Conservation (phyloP, 78 protist species). For the Speleostelium caveatum region DNA sequence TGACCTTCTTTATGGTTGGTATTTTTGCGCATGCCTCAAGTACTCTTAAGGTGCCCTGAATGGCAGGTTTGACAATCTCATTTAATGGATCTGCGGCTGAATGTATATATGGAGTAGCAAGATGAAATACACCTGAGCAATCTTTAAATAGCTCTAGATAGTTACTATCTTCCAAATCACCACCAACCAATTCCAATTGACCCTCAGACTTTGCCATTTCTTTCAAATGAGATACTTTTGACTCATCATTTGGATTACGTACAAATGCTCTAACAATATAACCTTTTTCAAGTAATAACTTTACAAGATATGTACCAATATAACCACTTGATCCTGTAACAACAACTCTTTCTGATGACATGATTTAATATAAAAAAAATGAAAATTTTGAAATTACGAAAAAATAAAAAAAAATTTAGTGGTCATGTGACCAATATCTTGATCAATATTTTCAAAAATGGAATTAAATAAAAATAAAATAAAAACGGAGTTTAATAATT, state of each 20-base stretch:
- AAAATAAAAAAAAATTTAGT: no score
- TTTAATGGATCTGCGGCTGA: neutral
- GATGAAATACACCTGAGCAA: slow-evolving; percentile 1
- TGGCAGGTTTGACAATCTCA: slow-evolving; percentile 34
- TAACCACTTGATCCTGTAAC: slow-evolving; percentile 56
- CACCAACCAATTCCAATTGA: neutral
- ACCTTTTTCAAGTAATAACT: slow-evolving; percentile 2
- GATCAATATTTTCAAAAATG: no score
- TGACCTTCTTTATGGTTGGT: slow-evolving; percentile 24
- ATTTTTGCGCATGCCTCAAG: slow-evolving; percentile 16
- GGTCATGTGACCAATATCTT: no score
- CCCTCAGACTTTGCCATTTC: neutral
- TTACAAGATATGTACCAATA: slow-evolving; percentile 8
- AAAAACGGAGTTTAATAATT: no score
- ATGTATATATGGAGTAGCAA: slow-evolving; percentile 37
- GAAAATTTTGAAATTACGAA: no score
- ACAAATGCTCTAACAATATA: slow-evolving; percentile 7
- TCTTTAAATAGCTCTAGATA: slow-evolving; percentile 9
- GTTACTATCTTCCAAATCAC: slow-evolving; percentile 30
- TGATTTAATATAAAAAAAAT: no score
- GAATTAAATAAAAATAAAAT: no score
- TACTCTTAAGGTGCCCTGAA: slow-evolving; percentile 29
- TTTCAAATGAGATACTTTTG: neutral
- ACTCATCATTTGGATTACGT: neutral
- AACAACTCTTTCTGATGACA: no score